Evolutionary conservation across 1,284 basidiomycete genomes (phyloP).

Genomic region (Ustilago cynodontis): DNA sequence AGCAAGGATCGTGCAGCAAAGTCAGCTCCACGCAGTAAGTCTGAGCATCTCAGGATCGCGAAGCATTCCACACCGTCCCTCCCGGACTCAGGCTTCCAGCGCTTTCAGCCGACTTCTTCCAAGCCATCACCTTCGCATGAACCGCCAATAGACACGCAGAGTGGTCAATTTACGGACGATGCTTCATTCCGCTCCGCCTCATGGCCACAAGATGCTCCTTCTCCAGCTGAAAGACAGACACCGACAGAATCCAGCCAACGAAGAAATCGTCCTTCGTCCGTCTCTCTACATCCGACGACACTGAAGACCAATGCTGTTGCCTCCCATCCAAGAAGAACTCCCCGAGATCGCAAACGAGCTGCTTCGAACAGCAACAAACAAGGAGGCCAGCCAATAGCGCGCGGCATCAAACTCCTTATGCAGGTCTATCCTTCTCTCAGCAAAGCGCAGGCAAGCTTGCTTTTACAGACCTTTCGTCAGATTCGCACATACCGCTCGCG

Average conservation of each 20-base stretch:
- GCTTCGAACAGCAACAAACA: not conserved
- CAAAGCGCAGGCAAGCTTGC: constrained; percentile 15
- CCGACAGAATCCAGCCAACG: not conserved
- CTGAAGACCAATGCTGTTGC: not conserved
- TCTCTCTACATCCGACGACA: not conserved
- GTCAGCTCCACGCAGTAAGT: not conserved
- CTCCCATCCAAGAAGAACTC: not conserved
- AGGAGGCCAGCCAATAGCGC: not conserved
- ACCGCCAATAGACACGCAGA: not conserved
- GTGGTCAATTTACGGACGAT: not conserved
- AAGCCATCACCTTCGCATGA: not conserved
- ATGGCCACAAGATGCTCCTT: not conserved
- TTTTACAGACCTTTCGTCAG: constrained; percentile 16
- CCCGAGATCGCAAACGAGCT: too few species aligned
- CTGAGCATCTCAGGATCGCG: not conserved
- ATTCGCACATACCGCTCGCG: constrained; percentile 7
- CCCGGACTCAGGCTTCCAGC: not conserved
- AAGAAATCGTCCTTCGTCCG: not conserved
- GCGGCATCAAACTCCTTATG: not conserved
- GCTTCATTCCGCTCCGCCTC: not conserved
- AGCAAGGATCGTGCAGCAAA: not conserved
- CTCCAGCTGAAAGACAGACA: not conserved
- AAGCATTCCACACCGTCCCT: not conserved
- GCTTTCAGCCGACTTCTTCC: not conserved
- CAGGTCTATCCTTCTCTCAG: constrained; percentile 16